Conservation (phyloP, 495 filamentous ascomycete species). For the Aspergillus heteromorphus region DNA sequence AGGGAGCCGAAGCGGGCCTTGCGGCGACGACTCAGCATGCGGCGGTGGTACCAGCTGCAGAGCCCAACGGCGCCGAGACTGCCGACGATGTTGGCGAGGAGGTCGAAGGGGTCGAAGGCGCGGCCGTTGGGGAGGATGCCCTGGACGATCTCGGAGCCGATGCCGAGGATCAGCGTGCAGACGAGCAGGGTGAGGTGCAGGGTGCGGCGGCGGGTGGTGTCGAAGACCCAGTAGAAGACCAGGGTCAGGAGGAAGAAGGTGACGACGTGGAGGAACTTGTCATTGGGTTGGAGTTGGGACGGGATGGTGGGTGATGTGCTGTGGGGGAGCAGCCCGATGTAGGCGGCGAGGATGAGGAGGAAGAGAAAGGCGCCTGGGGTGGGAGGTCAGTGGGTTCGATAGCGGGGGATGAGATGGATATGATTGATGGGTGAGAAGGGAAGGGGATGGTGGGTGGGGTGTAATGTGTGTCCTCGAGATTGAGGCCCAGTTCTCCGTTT, state of each 20-base stretch:
- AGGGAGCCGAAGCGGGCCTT: slow-evolving; percentile 63
- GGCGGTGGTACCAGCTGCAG: slow-evolving; percentile 85
- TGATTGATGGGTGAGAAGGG: background rate
- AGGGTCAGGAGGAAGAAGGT: slow-evolving; percentile 87
- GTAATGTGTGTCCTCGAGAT: no score
- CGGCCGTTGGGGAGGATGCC: slow-evolving; percentile 74
- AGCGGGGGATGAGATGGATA: background rate
- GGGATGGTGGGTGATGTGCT: slow-evolving; percentile 56
- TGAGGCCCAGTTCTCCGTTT: no score
- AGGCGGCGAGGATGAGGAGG: slow-evolving; percentile 69
- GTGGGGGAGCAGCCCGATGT: slow-evolving; percentile 65
- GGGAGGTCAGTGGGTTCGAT: slow-evolving; percentile 1
- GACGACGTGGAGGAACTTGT: slow-evolving; percentile 84
- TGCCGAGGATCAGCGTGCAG: slow-evolving; percentile 64
- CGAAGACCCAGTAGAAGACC: slow-evolving; percentile 94
- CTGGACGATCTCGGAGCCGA: slow-evolving; percentile 86
- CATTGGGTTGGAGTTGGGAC: slow-evolving; percentile 66
- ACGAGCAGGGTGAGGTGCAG: slow-evolving; percentile 80
- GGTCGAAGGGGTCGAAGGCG: slow-evolving; percentile 76
- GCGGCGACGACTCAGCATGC: slow-evolving; percentile 89
- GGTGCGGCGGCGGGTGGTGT: slow-evolving; percentile 77
- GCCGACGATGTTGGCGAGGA: slow-evolving; percentile 83
- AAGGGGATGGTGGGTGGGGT: no score
- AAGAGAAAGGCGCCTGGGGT: slow-evolving; percentile 66
- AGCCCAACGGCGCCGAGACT: slow-evolving; percentile 64